These are phyloP conservation scores for Orbilia quercus DNA, from an alignment of 2,329 filamentous ascomycete species.

Conservation along the genomic window DNA sequence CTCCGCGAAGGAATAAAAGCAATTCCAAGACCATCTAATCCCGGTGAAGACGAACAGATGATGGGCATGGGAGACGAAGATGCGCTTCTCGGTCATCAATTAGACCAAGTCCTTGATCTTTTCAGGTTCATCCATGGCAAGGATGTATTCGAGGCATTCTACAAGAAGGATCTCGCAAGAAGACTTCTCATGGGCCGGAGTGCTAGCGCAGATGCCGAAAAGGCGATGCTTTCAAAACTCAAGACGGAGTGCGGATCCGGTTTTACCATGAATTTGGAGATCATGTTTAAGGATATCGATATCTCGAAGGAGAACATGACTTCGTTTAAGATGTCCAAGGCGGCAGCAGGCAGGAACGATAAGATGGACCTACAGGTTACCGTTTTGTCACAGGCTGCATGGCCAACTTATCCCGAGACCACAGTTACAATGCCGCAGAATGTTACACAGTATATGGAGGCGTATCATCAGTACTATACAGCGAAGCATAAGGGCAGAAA, in stretches of 20 bases:
- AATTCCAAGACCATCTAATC: conserved; percentile 71
- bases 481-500: conserved; percentile 87
- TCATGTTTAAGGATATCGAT: conserved; percentile 99
- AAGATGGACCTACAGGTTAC: conserved; percentile 82
- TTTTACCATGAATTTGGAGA: conserved; percentile 96
- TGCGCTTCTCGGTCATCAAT: conserved; percentile 86
- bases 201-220: conserved; percentile 92
- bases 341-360: conserved; percentile 68
- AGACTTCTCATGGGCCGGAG: conserved; percentile 90
- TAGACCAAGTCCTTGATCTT: conserved; percentile 91
- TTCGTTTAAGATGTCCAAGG: conserved; percentile 78
- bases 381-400: conserved; percentile 89
- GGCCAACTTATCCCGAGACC: conserved; percentile 89
- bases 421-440: conserved; percentile 78
- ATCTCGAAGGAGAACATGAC: conserved; percentile 90
- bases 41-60: conserved; percentile 68
- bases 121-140: conserved; percentile 98
- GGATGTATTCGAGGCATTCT: conserved; percentile 97
- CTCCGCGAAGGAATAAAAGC: conserved; percentile 88
- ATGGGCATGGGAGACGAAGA: conserved; percentile 84
- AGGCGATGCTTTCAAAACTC: conserved; percentile 86
- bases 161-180: conserved; percentile 95
- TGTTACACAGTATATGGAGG: conserved; percentile 79
- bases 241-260: conserved; percentile 82
- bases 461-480: conserved; percentile 87